Base-by-base conservation (phyloP, 176 grass and related monocot species). In the Pontederia paniculata region DNA sequence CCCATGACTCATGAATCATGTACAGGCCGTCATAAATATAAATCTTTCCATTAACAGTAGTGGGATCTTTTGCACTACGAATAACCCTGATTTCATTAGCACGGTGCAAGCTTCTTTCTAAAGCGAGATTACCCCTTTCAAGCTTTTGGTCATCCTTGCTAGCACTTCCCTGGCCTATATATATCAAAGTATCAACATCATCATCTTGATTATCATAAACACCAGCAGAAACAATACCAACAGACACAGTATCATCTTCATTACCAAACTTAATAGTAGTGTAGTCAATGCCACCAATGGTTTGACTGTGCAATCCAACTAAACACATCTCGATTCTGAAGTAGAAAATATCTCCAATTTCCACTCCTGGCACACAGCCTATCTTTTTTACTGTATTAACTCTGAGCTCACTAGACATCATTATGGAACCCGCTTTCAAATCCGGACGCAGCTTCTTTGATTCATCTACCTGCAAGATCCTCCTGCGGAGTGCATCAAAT, bases 281-380 rank as follows among this genome's bases (percentile, higher is more conserved):
- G 45, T 88, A 95, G 67, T 95, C 89, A 73, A 95, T 95, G 46
- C 89, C 89, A 4, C 77, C 62, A 65, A 94, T 75, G 60, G 59
- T 79, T 46, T 95, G 84, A 59, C 65, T 65, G 73, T 84, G 81
- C 55, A 95, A 50, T 9, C 89, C 89, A 11, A 95, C 80, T 56
- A 95, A 69, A 64, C 84, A 88, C 80, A 88, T 88, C 73, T 95
- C 89, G 7, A 95, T 84, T 58, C 84, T 82, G 52, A 95, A 95
- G 78, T 88, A 94, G 58, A 84, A 94, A 74, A 88, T 88, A 48
- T 94, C 89, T 58, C 89, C 89, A 56, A 95, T 78, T 58, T 81
- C 74, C 8, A 88, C 56, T 21, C 89, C 89, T 16, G 75, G 84
- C 56, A 95, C 56, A 19, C 78, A 63, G 43, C 89, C 89, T 44